Percentiles rank a stretch among this genome's conserved stretches.
Evolutionary conservation across 2,329 filamentous ascomycete species (phyloP).

Genomic region (Monascus ruber): DNA sequence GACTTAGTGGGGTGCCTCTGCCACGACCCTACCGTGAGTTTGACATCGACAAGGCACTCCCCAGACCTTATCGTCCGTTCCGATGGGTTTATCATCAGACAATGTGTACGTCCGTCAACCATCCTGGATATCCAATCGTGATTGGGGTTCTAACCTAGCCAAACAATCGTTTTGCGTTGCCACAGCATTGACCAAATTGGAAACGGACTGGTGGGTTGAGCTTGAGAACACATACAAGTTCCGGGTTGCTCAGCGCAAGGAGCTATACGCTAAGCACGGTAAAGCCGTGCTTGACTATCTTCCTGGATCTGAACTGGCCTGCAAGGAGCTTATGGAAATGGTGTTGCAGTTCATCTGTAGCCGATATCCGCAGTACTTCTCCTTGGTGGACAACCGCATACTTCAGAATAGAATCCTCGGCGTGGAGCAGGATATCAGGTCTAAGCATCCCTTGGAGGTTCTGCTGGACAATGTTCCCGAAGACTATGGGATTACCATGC

Average conservation of each 20-base stretch:
- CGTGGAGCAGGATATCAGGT: constrained; percentile 49
- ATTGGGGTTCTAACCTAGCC: neutral
- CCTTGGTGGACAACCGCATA: constrained; percentile 41
- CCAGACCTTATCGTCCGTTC: constrained; percentile 70
- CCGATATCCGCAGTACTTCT: constrained; percentile 67
- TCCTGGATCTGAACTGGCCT: constrained; percentile 65
- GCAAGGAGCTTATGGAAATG: constrained; percentile 84
- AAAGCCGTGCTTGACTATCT: constrained; percentile 54
- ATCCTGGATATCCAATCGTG: neutral
- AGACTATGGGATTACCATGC: constrained; percentile 67
- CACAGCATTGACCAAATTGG: constrained; percentile 63
- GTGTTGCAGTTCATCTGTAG: constrained; percentile 65
- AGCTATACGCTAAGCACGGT: constrained; percentile 53
- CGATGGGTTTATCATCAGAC: constrained; percentile 81
- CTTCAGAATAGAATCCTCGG: constrained; percentile 60
- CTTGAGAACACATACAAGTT: constrained; percentile 60
- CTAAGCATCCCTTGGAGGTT: constrained; percentile 54
- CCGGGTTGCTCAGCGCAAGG: constrained; percentile 57
- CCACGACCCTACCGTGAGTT: constrained; percentile 55
- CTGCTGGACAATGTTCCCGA: constrained; percentile 71
- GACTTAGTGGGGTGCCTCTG: constrained; percentile 61
- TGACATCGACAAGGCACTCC: constrained; percentile 54
- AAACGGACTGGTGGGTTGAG: constrained; percentile 82
- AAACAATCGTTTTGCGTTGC: neutral
- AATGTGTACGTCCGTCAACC: constrained; percentile 55